A percentile compares a stretch with the other conserved stretches of the same genome.
Evolutionary conservation across 2,329 filamentous ascomycete species (phyloP).

Genomic region (Trichoderma hamatum): DNA sequence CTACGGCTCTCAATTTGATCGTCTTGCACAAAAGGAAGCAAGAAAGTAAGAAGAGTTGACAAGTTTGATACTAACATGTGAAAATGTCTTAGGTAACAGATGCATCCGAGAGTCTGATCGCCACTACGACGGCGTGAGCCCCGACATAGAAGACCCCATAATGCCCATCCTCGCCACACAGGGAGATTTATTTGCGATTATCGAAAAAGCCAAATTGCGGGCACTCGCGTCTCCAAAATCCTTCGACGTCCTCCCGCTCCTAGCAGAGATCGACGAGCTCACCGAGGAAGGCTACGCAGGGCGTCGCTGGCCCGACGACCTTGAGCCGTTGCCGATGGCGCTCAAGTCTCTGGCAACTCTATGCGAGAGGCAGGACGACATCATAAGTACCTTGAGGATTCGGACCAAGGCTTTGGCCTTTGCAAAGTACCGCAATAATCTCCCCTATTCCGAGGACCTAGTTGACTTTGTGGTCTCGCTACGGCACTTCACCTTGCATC

Average conservation of each 20-base stretch:
- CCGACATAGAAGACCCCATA: not conserved
- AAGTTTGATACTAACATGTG: not conserved
- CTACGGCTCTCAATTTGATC: no score
- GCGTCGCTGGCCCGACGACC: constrained; percentile 2
- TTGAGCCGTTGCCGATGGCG: constrained; percentile 20
- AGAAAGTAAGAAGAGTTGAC: not conserved
- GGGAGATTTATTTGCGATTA: not conserved
- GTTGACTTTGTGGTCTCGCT: constrained; percentile 16
- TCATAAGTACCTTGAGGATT: not conserved
- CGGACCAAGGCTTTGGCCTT: not conserved
- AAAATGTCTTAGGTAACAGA: not conserved
- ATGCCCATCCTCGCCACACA: not conserved
- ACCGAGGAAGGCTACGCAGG: not conserved
- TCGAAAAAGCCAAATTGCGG: not conserved
- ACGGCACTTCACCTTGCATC: not conserved
- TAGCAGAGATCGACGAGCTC: not conserved
- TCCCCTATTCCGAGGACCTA: constrained; percentile 17
- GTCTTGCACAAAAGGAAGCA: not conserved
- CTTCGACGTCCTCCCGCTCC: not conserved
- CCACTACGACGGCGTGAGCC: not conserved
- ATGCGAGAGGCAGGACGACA: not conserved
- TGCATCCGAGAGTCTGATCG: not conserved
- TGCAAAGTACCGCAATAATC: not conserved
- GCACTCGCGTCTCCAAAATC: not conserved
- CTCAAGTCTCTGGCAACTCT: constrained; percentile 7